A percentile compares a stretch with the other conserved stretches of the same genome.
These are phyloP conservation scores for Scheffersomyces illinoinensis DNA, from an alignment of 1,139 yeast genomes.

Conservation along the genomic window DNA sequence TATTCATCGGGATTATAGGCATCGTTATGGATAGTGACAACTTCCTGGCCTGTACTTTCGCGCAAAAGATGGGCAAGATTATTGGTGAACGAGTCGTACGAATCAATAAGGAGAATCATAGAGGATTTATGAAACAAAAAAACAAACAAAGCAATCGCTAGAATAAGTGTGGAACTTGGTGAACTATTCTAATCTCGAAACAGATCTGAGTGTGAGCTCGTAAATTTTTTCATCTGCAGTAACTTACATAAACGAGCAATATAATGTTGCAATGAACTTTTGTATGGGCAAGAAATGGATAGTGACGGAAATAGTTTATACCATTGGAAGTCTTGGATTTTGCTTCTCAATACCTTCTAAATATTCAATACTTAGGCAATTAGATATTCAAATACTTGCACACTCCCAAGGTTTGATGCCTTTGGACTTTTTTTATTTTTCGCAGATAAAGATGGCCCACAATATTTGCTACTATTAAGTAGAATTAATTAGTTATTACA, in stretches of 20 bases:
- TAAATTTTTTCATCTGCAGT: neutral
- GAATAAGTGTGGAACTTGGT: neutral
- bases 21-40: constrained; percentile 77
- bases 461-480: neutral
- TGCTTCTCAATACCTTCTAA: no score
- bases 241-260: neutral
- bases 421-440: no score
- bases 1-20: constrained; percentile 43
- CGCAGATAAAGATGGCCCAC: neutral
- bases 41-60: constrained; percentile 52
- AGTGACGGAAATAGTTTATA: neutral
- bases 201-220: neutral
- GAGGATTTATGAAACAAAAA: neutral
- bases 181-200: neutral
- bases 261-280: neutral
- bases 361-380: no score
- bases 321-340: no score
- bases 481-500: neutral
- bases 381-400: no score
- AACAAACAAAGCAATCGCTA: neutral
- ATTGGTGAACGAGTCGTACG: constrained; percentile 92
- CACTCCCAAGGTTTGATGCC: no score
- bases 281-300: neutral
- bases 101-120: constrained; percentile 77
- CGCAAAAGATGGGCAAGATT: constrained; percentile 72